phyloP scores from a whole-genome alignment of 768 basidiomycete genomes.

The Asterophora lycoperdoides region DNA sequence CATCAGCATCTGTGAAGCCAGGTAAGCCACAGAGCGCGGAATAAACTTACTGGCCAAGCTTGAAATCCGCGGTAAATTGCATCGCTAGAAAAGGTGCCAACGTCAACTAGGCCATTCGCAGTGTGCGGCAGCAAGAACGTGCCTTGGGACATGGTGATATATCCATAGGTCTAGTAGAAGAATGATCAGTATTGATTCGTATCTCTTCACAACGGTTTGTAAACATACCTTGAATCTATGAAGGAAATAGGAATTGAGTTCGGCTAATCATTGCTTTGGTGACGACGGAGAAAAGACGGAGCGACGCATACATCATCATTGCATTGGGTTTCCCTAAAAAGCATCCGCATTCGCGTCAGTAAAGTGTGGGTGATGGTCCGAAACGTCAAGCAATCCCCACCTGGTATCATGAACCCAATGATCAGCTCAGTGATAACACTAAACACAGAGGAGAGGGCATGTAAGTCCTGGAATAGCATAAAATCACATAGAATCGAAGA shows the following conservation, averaged over 20 bases:
- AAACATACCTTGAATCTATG: constrained; percentile 34
- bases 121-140: neutral
- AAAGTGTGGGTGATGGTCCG: neutral
- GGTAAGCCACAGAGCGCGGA: neutral
- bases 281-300: neutral
- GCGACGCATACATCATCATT: constrained; percentile 58
- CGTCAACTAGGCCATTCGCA: constrained; percentile 20
- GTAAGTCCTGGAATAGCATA: neutral
- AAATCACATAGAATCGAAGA: neutral
- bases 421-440: constrained; percentile 74
- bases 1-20: constrained; percentile 1
- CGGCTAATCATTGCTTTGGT: neutral
- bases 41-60: constrained; percentile 64
- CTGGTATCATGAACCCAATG: constrained; percentile 52
- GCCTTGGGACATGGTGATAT: constrained; percentile 59
- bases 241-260: neutral
- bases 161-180: constrained; percentile 51
- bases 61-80: constrained; percentile 70
- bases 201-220: neutral
- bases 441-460: neutral
- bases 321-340: constrained; percentile 64
- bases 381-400: constrained; percentile 19
- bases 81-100: constrained; percentile 41
- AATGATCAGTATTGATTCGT: constrained; percentile 20
- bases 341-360: constrained; percentile 18